Base-by-base conservation (phyloP, 768 basidiomycete species). In the Coprinopsis sp. region DNA sequence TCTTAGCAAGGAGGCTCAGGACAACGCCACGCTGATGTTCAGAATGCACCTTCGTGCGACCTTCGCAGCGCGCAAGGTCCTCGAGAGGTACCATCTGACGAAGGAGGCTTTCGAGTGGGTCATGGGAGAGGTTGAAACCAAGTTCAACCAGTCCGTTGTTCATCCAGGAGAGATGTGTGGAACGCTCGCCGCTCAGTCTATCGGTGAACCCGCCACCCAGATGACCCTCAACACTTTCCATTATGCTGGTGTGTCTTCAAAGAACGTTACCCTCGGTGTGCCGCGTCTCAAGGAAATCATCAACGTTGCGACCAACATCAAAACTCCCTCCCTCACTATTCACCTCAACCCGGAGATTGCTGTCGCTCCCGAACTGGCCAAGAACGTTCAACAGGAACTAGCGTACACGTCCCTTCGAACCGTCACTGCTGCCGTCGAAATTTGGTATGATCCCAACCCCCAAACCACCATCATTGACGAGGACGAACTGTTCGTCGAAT, bases 171-270 rank as follows among this genome's bases (percentile, higher is more conserved):
- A 98, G 68, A 99, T 99, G 96, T 98, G 96, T 54, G 96, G 96
- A 34, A 96, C 93, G 0, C 79, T 98, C 18, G 87, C 95, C 29
- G 96, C 96, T 1, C 96, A 99, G 69, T 98, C 96, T 0, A 99
- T 98, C 54, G 96, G 96, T 65, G 96, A 98, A 72, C 96, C 96
- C 0, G 96, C 96, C 3, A 99, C 96, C 1, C 96, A 99, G 69
- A 98, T 99, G 96, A 98, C 96, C 5, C 68, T 99, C 49, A 99
- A 99, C 66, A 98, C 95, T 0, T 99, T 98, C 89, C 96, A 99
- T 68, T 98, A 97, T 64, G 96, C 96, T 51, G 96, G 96, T 84
- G 96, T 99, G 21, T 95, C 96, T n/a, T 92, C 89, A 60, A 98
- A 98, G 71, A 97, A 96, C 68, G 96, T 99, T 40, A 99, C 96